These are phyloP conservation scores for Pleurozium schreberi DNA, from an alignment of 225 moss, liverwort and hornwort species.

Conservation along the genomic window DNA sequence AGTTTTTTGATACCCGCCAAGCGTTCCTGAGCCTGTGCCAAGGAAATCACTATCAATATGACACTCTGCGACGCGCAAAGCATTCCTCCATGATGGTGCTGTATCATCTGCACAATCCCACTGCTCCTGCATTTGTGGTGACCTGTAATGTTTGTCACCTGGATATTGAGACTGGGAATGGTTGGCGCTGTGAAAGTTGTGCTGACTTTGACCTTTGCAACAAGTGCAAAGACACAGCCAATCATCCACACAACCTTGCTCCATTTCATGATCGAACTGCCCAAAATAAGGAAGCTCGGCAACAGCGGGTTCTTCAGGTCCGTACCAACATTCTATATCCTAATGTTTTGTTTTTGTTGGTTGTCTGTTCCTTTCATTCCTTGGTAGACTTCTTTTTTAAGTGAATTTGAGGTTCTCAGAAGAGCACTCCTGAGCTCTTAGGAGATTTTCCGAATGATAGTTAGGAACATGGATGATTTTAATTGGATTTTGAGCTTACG, in stretches of 20 bases:
- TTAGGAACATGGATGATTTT: not conserved
- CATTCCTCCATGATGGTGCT: slow-evolving; percentile 99
- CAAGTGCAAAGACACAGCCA: slow-evolving; percentile 67
- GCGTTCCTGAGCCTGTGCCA: slow-evolving; percentile 95
- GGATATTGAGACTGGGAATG: slow-evolving; percentile 90
- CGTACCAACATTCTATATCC: not conserved
- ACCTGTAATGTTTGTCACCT: slow-evolving; percentile 82
- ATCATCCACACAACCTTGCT: slow-evolving; percentile 78
- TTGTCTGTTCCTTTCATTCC: not conserved
- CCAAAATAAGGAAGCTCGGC: slow-evolving; percentile 91
- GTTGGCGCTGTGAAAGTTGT: slow-evolving; percentile 98
- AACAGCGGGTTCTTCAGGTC: slow-evolving; percentile 94
- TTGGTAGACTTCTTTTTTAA: not conserved
- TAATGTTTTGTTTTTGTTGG: not conserved
- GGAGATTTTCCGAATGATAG: not conserved
- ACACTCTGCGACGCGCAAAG: slow-evolving; percentile 87
- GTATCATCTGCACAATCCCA: slow-evolving; percentile 93
- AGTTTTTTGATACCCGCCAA: slow-evolving; percentile 97
- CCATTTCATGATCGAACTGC: slow-evolving; percentile 83
- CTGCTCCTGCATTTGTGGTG: slow-evolving; percentile 95
- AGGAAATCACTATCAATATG: slow-evolving; percentile 97
- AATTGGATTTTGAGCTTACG: not conserved
- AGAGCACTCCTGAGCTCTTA: not conserved
- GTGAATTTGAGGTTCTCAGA: not conserved
- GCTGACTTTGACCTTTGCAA: slow-evolving; percentile 95